Evolutionary conservation across 306 rosid species (phyloP), one percentile per base, ranked within the genome.

Genomic region (Medicago lupulina): DNA sequence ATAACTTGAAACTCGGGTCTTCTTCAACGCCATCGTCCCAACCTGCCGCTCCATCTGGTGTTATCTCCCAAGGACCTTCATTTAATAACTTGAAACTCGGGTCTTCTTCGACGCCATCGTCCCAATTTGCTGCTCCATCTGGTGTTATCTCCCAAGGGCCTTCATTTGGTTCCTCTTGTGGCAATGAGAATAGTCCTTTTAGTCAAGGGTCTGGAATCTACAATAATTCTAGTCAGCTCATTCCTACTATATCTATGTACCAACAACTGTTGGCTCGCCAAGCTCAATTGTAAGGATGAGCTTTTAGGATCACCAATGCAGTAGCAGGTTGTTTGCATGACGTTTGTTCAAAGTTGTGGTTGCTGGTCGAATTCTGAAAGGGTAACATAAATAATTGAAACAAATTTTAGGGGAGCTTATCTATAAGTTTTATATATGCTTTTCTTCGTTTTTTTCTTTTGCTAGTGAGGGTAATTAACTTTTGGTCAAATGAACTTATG

Each of bases 141-240:
- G 28, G 28, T 23, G 28, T 23, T 23, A 23, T 23, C 28, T 23
- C 28, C 3, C 28, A 23, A 23, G 96, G 89, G 62, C 86, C 73
- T 54, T 89, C 97, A 21, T 21, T 21, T 6, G 92, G 88, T 28
- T 90, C 97, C 4, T 89, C 97, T 12, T 92, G 81, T 2, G 97
- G 89, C 59, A 83, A 86, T 14, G 93, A 86, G 8, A 84, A 81
- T 58, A 58, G 85, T 83, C 87, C 88, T 53, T 84, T 88, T 43
- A 81, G 80, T 61, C 78, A 85, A 60, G 89, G 85, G 25, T 86
- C 87, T 38, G 93, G 79, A 61, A 76, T 81, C 84, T 86, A 61
- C 80, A 79, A 36, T 38, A 90, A 80, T 75, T 28, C 79, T 31
- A 65, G 53, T 66, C 97, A 88, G 78, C 84, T 88, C 44, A 67